Evolutionary conservation across 192 early-diverging fungal species (phyloP).

Genomic region (Coemansia sp.): DNA sequence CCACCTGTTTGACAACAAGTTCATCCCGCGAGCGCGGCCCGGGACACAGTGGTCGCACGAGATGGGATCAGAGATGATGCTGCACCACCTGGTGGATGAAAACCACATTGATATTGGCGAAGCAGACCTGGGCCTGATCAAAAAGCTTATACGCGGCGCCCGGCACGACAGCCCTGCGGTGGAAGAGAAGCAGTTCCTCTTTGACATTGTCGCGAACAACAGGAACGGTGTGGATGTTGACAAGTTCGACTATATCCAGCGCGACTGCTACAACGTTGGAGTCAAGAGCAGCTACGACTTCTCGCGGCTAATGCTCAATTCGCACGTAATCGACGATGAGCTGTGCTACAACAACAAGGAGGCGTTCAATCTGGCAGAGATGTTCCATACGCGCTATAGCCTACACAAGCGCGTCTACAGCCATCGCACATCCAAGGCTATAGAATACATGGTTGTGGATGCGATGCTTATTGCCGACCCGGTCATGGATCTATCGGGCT

Average conservation of each 20-base stretch:
- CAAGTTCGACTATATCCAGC: constrained; percentile 77
- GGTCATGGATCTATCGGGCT: constrained; percentile 54
- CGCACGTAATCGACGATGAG: constrained; percentile 82
- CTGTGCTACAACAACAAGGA: constrained; percentile 90
- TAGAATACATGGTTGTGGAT: constrained; percentile 90
- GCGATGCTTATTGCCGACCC: constrained; percentile 77
- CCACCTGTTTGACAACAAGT: constrained; percentile 89
- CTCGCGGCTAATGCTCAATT: constrained; percentile 68
- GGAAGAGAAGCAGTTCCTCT: constrained; percentile 64
- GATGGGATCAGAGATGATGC: constrained; percentile 77
- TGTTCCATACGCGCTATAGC: constrained; percentile 76
- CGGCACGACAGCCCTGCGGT: constrained; percentile 21
- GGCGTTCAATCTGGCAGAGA: constrained; percentile 78
- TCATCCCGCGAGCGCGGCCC: constrained; percentile 64
- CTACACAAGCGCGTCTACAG: constrained; percentile 83
- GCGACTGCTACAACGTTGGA: constrained; percentile 71
- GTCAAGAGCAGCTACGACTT: constrained; percentile 54
- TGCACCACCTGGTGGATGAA: constrained; percentile 71
- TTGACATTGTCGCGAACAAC: constrained; percentile 96
- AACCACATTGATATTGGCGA: constrained; percentile 61
- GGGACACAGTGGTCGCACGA: constrained; percentile 66
- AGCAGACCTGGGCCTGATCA: constrained; percentile 58
- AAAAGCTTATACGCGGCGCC: constrained; percentile 65
- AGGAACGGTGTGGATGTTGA: constrained; percentile 92
- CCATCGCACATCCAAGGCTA: constrained; percentile 69